A percentile compares a stretch with the other conserved stretches of the same genome.
These are phyloP conservation scores for Syzygium jambos DNA, from an alignment of 345 rosid genomes.

Conservation along the genomic window DNA sequence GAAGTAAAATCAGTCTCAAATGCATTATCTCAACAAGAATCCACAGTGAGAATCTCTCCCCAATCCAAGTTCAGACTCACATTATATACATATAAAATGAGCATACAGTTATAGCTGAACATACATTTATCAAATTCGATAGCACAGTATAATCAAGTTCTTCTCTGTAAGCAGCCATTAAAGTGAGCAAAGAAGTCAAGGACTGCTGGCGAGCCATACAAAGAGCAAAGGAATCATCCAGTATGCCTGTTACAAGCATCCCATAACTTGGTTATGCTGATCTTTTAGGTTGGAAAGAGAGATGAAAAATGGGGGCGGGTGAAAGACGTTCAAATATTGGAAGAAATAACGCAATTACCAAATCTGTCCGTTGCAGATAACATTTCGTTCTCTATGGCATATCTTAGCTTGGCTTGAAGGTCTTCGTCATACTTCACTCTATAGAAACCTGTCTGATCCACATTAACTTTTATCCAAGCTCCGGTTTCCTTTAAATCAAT, in stretches of 20 bases:
- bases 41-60: not conserved
- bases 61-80: not conserved
- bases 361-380: constrained; percentile 72
- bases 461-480: constrained; percentile 77
- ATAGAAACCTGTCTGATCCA: constrained; percentile 84
- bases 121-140: constrained; percentile 77
- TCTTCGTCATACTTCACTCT: constrained; percentile 84
- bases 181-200: constrained; percentile 69
- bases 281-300: constrained; percentile 1
- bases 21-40: not conserved
- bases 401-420: constrained; percentile 66
- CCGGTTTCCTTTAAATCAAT: constrained; percentile 22
- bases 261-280: constrained; percentile 2
- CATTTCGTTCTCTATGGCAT: constrained; percentile 58
- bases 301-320: not conserved
- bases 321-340: not conserved
- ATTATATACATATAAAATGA: not conserved
- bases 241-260: constrained; percentile 44
- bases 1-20: constrained; percentile 12
- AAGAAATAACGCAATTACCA: constrained; percentile 30
- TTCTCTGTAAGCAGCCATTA: constrained; percentile 70
- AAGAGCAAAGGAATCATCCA: constrained; percentile 92
- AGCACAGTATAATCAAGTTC: constrained; percentile 78
- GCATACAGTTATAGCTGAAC: not conserved
- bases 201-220: constrained; percentile 87